Conservation (phyloP, 1,284 basidiomycete species). For the Inonotus obliquus region DNA sequence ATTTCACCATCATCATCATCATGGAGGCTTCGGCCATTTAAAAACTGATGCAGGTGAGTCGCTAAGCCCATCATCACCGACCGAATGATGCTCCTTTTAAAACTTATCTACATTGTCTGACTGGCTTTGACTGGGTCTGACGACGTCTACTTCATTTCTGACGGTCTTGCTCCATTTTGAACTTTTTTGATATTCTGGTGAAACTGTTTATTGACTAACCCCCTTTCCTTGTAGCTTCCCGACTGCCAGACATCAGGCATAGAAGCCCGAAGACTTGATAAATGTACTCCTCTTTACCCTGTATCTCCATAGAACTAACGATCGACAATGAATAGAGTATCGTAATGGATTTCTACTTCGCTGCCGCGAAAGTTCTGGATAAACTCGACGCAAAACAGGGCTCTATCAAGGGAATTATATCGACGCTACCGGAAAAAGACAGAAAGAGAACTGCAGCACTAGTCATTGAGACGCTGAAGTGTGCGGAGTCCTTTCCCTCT, state of each 20-base stretch:
- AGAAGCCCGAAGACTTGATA: background rate
- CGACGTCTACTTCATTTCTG: slow-evolving; percentile 35
- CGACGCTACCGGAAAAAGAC: slow-evolving; percentile 67
- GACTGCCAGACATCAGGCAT: background rate
- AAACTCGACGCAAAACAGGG: slow-evolving; percentile 82
- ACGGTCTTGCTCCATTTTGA: slow-evolving; percentile 22
- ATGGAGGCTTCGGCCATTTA: background rate
- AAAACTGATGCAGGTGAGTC: slow-evolving; percentile 8
- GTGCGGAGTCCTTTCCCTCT: slow-evolving; percentile 42
- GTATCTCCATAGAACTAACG: background rate
- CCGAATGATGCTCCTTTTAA: slow-evolving; percentile 44
- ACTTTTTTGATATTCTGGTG: background rate
- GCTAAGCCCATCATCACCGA: slow-evolving; percentile 19
- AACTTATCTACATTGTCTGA: slow-evolving; percentile 89
- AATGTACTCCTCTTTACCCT: background rate
- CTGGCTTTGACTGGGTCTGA: slow-evolving; percentile 38
- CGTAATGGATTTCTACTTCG: slow-evolving; percentile 91
- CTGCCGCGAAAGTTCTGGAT: slow-evolving; percentile 78
- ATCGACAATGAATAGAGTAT: background rate
- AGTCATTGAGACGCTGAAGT: slow-evolving; percentile 90
- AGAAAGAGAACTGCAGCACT: slow-evolving; percentile 75
- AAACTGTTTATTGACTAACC: slow-evolving; percentile 1
- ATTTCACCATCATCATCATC: too few species aligned
- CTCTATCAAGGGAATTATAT: slow-evolving; percentile 77
- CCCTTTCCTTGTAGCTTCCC: background rate